Evolutionary conservation across 2,329 filamentous ascomycete species (phyloP).

Genomic region (Alternaria atra): DNA sequence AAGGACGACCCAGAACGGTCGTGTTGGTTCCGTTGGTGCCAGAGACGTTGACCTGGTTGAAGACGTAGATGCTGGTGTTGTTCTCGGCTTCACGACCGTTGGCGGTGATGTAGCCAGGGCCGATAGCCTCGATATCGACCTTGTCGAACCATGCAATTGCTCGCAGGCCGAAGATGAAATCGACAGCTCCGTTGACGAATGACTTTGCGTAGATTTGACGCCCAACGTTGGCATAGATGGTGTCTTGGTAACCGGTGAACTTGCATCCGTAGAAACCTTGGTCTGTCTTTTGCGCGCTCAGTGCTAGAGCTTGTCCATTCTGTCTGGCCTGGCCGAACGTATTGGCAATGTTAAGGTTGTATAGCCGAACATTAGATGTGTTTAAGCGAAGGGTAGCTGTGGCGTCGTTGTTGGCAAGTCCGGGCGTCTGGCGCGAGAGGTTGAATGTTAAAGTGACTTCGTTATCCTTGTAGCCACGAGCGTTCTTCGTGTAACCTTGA

Average conservation of each 20-base stretch:
- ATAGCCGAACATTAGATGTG: slow-evolving; percentile 62
- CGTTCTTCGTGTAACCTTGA: slow-evolving; percentile 66
- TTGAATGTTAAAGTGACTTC: slow-evolving; percentile 61
- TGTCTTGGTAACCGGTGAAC: slow-evolving; percentile 65
- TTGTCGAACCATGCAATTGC: slow-evolving; percentile 59
- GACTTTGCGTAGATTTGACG: slow-evolving; percentile 63
- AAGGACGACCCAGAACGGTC: slow-evolving; percentile 61
- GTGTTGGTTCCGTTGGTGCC: slow-evolving; percentile 45
- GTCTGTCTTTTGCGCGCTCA: slow-evolving; percentile 58
- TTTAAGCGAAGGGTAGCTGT: slow-evolving; percentile 58
- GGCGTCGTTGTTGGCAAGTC: slow-evolving; percentile 57
- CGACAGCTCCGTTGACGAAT: slow-evolving; percentile 65
- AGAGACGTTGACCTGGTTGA: slow-evolving; percentile 59
- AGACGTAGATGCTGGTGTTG: slow-evolving; percentile 58
- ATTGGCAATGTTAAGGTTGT: slow-evolving; percentile 67
- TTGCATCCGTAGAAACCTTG: slow-evolving; percentile 65
- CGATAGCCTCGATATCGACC: slow-evolving; percentile 37
- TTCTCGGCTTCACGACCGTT: slow-evolving; percentile 29
- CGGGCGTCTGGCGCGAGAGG: slow-evolving; percentile 45
- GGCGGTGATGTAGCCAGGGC: slow-evolving; percentile 31
- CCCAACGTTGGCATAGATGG: slow-evolving; percentile 53
- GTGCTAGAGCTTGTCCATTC: slow-evolving; percentile 56
- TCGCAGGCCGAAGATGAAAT: slow-evolving; percentile 64
- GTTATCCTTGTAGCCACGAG: slow-evolving; percentile 61
- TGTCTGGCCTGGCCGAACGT: slow-evolving; percentile 26